Conservation (phyloP, 1,284 basidiomycete species). For the Agaricales sp. region DNA sequence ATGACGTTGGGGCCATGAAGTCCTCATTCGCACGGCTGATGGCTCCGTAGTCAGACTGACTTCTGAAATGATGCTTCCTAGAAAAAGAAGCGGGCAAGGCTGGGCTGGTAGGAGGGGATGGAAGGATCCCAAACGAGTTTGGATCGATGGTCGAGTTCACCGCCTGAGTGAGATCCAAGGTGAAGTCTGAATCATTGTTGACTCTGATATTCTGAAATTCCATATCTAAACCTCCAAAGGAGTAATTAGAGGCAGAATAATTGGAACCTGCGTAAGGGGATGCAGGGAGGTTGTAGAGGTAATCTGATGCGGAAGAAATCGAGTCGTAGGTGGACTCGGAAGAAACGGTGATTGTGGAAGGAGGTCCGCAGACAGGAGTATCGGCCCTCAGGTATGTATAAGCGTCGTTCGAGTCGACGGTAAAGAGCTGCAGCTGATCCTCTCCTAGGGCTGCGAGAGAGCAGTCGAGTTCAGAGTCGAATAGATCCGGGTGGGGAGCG, state of each 20-base stretch:
- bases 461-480: conserved; percentile 70
- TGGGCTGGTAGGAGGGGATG: conserved; percentile 48
- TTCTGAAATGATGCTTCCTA: conserved; percentile 29
- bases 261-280: conserved; percentile 39
- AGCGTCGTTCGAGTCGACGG: conserved; percentile 50
- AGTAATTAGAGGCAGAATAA: conserved; percentile 35
- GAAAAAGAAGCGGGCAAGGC: conserved; percentile 25
- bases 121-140: conserved; percentile 43
- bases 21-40: conserved; percentile 29
- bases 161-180: neutral
- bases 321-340: conserved; percentile 67
- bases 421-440: conserved; percentile 49
- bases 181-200: conserved; percentile 35
- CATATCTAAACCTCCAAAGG: conserved; percentile 38
- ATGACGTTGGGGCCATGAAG: neutral
- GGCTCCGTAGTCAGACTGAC: conserved; percentile 55
- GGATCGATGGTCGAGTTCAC: conserved; percentile 24
- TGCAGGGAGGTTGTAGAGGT: conserved; percentile 47
- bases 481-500: conserved; percentile 68
- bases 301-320: conserved; percentile 49
- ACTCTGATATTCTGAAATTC: conserved; percentile 56
- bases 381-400: conserved; percentile 53
- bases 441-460: conserved; percentile 54
- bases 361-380: conserved; percentile 54
- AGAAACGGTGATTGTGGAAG: conserved; percentile 67